Conservation (phyloP, 352 stramenopile species). For the Achlya hypogyna region DNA sequence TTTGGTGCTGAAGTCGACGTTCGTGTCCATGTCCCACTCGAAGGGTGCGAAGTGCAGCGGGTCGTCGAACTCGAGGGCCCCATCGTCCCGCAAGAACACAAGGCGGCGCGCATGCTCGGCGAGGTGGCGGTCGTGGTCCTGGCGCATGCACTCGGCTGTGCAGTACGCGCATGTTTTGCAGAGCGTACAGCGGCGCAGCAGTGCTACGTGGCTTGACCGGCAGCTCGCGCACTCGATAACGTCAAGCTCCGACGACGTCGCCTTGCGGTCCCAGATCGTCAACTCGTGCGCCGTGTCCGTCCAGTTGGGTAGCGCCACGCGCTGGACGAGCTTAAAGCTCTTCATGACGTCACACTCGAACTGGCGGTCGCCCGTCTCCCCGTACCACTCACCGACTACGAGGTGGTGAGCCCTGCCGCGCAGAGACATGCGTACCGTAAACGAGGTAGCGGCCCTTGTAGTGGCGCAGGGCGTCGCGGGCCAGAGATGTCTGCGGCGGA, state of each 20-base stretch:
- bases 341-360: slow-evolving; percentile 54
- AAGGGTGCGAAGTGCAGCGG: slow-evolving; percentile 50
- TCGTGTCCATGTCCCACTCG: slow-evolving; percentile 16
- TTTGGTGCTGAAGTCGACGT: slow-evolving; percentile 5
- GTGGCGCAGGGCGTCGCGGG: slow-evolving; percentile 37
- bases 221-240: slow-evolving; percentile 5
- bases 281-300: slow-evolving; percentile 66
- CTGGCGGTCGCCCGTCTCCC: slow-evolving; percentile 52
- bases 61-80: slow-evolving; percentile 53
- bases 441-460: slow-evolving; percentile 60
- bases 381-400: slow-evolving; percentile 63
- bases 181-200: slow-evolving; percentile 48
- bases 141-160: slow-evolving; percentile 36
- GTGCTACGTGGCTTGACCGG: not conserved
- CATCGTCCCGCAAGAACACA: slow-evolving; percentile 51
- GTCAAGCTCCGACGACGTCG: not conserved
- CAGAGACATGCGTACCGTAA: slow-evolving; percentile 24
- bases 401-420: not conserved
- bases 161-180: slow-evolving; percentile 81
- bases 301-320: slow-evolving; percentile 65
- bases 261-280: slow-evolving; percentile 57
- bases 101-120: slow-evolving; percentile 61
- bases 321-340: slow-evolving; percentile 41
- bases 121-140: slow-evolving; percentile 32
- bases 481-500: slow-evolving; percentile 55